Conservation (phyloP, 1,139 yeast species). For the Lodderomyces theae region DNA sequence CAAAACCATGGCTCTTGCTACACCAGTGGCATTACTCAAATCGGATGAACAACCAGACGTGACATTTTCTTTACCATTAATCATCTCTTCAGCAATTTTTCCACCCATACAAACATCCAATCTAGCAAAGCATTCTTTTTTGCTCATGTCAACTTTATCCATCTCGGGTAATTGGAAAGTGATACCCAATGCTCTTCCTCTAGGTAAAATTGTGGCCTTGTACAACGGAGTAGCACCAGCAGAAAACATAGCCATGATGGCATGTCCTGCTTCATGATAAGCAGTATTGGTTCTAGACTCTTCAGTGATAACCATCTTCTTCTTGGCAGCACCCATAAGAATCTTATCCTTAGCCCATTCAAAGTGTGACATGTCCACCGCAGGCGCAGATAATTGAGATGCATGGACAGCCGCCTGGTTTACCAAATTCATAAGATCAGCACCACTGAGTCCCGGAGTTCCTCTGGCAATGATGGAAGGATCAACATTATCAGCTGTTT, state of each 20-base stretch:
- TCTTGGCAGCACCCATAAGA: conserved; percentile 95
- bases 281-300: conserved; percentile 93
- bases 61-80: conserved; percentile 87
- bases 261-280: conserved; percentile 99
- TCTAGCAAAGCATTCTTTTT: conserved; percentile 83
- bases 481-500: conserved; percentile 80
- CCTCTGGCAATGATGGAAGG: conserved; percentile 90
- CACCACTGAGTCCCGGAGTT: conserved; percentile 97
- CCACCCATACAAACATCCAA: conserved; percentile 99
- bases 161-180: conserved; percentile 97
- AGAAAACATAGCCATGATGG: conserved; percentile 93
- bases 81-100: conserved; percentile 91
- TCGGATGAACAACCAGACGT: conserved; percentile 95
- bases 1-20: conserved; percentile 96
- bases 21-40: conserved; percentile 81
- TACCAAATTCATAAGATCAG: conserved; percentile 90
- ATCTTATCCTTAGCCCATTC: conserved; percentile 99
- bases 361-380: conserved; percentile 87
- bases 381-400: conserved; percentile 84
- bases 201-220: conserved; percentile 93
- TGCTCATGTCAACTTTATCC: conserved; percentile 95
- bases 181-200: conserved; percentile 95
- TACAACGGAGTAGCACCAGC: conserved; percentile 95
- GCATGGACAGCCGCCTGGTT: conserved; percentile 98
- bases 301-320: conserved; percentile 95